Base-by-base conservation (phyloP, 345 rosid species). In the Laguncularia racemosa region DNA sequence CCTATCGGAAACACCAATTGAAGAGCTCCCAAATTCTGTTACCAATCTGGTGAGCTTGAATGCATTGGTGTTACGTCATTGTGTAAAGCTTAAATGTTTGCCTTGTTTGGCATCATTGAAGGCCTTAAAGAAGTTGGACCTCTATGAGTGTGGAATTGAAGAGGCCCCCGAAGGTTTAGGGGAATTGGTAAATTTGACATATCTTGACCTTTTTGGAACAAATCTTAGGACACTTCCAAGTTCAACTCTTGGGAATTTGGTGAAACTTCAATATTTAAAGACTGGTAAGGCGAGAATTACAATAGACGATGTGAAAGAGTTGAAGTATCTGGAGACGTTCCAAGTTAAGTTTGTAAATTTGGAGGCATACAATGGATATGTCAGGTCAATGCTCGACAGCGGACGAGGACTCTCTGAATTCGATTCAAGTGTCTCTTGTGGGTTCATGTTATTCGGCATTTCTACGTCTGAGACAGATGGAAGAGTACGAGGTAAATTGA, bases 161-260 rank as follows among this genome's bases (percentile, higher is more conserved):
- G 58, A 38, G 26, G 57, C 66, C 6, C 76, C 76, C 7, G n/a
- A 43, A 8, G 76, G 72, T 13, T 0, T 72, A 1, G 69, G 57
- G 38, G 49, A 44, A 28, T 17, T 59, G 49, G 15, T 20, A 4
- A 53, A 28, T 43, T 62, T 72, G 12, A 47, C 6, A 46, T 63
- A 67, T 49, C 69, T 47, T 21, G 47, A 67, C 44, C 58, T 72
- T 1, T 10, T 0, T 12, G 12, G 26, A 2, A 0, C 2, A 1
- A 17, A 0, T 4, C 4, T 26, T 14, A 15, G 15, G 44, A 56
- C 40, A 38, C 2, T 53, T 5, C 55, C 59, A 1, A 13, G n/a
- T 1, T 55, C 50, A 3, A 12, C 40, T 18, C 44, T 67, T 14
- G 14, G 12, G 2, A 59, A 63, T 1, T 54, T 52, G 13, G 52